Base-by-base conservation (phyloP, 768 basidiomycete species). In the Sporobolomyces phaffii region DNA sequence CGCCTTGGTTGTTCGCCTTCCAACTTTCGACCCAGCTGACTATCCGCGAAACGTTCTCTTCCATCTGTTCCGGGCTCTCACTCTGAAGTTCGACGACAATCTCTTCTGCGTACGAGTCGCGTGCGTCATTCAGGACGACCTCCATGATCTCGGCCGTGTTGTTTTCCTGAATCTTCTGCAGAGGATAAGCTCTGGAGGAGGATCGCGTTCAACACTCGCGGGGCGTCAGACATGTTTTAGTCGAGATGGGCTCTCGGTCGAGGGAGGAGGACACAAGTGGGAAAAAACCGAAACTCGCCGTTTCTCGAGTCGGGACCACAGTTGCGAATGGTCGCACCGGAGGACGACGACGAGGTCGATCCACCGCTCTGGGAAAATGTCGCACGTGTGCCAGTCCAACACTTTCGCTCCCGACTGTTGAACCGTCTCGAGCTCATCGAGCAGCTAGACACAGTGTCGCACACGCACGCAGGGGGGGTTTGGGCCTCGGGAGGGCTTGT, bases 81-180 rank as follows among this genome's bases (percentile, higher is more conserved):
- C 89, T 91, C 65, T 82, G 78, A 29, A 98, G 80, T 74, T 90
- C 90, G 22, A 98, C 86, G 29, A 98, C 83, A 69, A 94, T 88
- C 77, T 89, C 87, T n/a, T 82, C 75, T 0, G 87, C 83, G 77
- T 97, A 99, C 0, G 91, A 89, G 43, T 85, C 85, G 48, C 85
- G 82, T 5, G 94, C 93, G 77, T 99, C 96, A 36, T 90, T 87
- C 15, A 88, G 80, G 41, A 96, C 86, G 56, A 92, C 85, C 75
- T 89, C 82, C 92, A 98, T 96, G 75, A 99, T 98, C 80, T 99
- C 96, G 17, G 93, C 92, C 75, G 93, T 88, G 77, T 97, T 93
- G 78, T 99, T 99, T 79, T 99, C 96, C 76, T 93, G 89, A 7
- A 99, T 90, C 79, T 99, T 99, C 77, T 90, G 90, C 53, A 92